Percentiles rank a stretch among this genome's conserved stretches.
phyloP scores from a whole-genome alignment of 805 yeast genomes.

The Cyberlindnera subsufficiens region DNA sequence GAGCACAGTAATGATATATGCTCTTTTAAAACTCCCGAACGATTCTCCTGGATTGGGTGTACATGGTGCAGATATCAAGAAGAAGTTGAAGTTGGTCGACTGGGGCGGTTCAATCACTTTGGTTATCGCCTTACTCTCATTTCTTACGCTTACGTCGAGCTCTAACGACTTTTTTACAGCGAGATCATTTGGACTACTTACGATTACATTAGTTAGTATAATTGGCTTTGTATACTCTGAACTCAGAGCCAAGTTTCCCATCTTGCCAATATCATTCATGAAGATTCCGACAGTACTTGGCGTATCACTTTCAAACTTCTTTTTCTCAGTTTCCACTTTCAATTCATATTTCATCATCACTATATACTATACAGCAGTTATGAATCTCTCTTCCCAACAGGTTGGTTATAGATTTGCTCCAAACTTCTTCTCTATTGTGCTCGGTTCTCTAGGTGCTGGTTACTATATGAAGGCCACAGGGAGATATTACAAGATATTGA shows the following conservation, averaged over 20 bases:
- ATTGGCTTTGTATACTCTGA: conserved; percentile 38
- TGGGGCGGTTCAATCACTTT: conserved; percentile 44
- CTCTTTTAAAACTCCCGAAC: conserved; percentile 33
- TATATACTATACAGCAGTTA: conserved; percentile 51
- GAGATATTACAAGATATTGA: conserved; percentile 43
- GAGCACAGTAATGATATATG: conserved; percentile 36
- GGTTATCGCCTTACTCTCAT: conserved; percentile 37
- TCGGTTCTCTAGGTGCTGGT: conserved; percentile 61
- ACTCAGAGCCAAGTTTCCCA: conserved; percentile 45
- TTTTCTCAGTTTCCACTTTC: conserved; percentile 34
- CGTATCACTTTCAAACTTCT: conserved; percentile 60
- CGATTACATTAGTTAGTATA: conserved; percentile 31
- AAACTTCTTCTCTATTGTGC: conserved; percentile 50
- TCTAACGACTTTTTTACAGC: conserved; percentile 40
- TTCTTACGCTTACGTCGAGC: conserved; percentile 49
- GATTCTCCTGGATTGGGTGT: conserved; percentile 52
- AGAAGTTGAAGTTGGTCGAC: conserved; percentile 51
- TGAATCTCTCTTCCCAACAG: conserved; percentile 45
- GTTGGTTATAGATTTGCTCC: conserved; percentile 58
- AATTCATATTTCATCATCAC: conserved; percentile 53
- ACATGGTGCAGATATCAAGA: conserved; percentile 32
- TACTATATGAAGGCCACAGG: conserved; percentile 61
- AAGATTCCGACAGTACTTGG: conserved; percentile 55
- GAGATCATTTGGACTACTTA: conserved; percentile 28
- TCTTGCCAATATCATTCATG: conserved; percentile 53